phyloP scores from a whole-genome alignment of 2,329 filamentous ascomycete genomes.

The Botrytis elliptica region DNA sequence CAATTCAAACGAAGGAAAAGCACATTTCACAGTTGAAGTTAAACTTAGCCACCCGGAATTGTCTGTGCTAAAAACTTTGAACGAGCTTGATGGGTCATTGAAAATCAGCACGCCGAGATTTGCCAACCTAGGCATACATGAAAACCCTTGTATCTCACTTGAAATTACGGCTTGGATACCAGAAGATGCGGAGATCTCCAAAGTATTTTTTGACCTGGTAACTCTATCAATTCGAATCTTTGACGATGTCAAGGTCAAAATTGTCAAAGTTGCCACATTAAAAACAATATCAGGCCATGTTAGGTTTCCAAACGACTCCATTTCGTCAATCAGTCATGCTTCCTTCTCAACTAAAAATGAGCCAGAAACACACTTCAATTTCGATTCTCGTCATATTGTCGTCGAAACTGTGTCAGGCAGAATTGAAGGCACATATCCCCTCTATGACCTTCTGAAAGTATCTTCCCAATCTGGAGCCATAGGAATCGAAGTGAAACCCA shows the following conservation, averaged over 20 bases:
- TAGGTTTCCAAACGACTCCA: conserved; percentile 26
- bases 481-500: conserved; percentile 28
- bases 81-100: conserved; percentile 28
- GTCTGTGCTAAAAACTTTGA: conserved; percentile 27
- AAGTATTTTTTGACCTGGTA: conserved; percentile 29
- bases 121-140: conserved; percentile 20
- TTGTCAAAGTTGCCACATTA: conserved; percentile 28
- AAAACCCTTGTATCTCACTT: conserved; percentile 34
- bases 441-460: conserved; percentile 34
- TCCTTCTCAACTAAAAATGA: conserved; percentile 19
- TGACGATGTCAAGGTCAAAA: conserved; percentile 33
- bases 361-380: neutral
- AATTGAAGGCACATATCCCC: conserved; percentile 36
- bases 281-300: conserved; percentile 30
- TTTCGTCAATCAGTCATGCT: neutral
- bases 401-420: conserved; percentile 34
- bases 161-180: conserved; percentile 38
- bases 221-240: conserved; percentile 29
- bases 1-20: conserved; percentile 26
- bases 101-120: conserved; percentile 34
- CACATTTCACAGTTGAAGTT: conserved; percentile 32
- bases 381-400: conserved; percentile 30
- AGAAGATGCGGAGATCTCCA: conserved; percentile 31
- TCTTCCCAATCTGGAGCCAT: conserved; percentile 33
- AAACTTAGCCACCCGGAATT: conserved; percentile 32